phyloP scores from a whole-genome alignment of 164 flowering plant genomes.

The Dillenia suffruticosa region DNA sequence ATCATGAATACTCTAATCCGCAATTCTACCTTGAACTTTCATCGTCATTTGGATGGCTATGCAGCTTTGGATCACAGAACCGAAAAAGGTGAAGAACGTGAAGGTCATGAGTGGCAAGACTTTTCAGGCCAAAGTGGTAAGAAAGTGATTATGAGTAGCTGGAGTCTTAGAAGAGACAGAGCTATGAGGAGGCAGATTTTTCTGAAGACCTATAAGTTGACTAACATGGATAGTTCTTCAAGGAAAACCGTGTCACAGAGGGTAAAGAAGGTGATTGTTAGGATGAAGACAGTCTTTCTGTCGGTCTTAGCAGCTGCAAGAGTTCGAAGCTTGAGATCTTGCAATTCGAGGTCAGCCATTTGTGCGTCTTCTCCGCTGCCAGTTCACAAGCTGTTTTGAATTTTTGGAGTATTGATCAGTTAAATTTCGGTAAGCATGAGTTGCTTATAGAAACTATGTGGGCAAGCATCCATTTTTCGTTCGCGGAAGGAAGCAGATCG shows the following conservation, averaged over 20 bases:
- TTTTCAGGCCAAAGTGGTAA: constrained; percentile 17
- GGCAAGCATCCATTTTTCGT: too few species aligned
- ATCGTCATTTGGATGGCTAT: constrained; percentile 13
- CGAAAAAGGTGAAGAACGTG: not conserved
- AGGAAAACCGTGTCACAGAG: constrained; percentile 4
- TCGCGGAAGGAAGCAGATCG: too few species aligned
- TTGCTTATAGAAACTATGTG: too few species aligned
- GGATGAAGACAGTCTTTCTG: constrained; percentile 16
- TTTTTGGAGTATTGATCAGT: too few species aligned
- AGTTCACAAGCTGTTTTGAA: not conserved
- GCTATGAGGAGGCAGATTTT: constrained; percentile 37
- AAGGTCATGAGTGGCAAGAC: constrained; percentile 3
- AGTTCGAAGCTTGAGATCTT: constrained; percentile 21
- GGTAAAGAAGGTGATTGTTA: constrained; percentile 16
- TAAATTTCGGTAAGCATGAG: too few species aligned
- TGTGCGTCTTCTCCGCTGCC: constrained; percentile 13
- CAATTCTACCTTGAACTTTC: constrained; percentile 12
- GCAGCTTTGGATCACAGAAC: constrained; percentile 14
- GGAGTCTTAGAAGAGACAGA: constrained; percentile 30
- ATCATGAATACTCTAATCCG: constrained; percentile 24
- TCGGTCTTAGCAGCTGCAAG: constrained; percentile 10
- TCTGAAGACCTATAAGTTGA: constrained; percentile 32
- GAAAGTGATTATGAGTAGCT: constrained; percentile 12
- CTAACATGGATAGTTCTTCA: constrained; percentile 8
- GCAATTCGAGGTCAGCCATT: constrained; percentile 14